Base-by-base conservation (phyloP, 2,329 filamentous ascomycete genomes). In the Colletotrichum chlorophyti region DNA sequence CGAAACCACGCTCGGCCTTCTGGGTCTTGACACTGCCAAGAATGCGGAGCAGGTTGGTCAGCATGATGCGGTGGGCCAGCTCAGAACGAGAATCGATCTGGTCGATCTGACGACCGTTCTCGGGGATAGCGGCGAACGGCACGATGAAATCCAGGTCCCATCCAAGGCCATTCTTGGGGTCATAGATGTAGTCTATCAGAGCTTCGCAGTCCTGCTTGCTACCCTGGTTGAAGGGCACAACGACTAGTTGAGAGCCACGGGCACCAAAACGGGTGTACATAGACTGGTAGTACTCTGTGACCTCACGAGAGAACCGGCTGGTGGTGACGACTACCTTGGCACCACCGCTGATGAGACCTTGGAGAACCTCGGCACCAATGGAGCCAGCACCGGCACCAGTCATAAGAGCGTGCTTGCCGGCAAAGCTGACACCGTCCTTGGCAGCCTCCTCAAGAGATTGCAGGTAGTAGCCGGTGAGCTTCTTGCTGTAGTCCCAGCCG, bases 401-500 rank as follows among this genome's bases (percentile, higher is more conserved):
- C 93, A 99, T 99, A 65, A 99, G 85, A 43, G 91, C 94, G 70
- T 98, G 91, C 83, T 97, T 98, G 78, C 91, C 92, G 72, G 93
- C 86, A 81, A 96, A 99, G 42, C 88, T 95, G 59, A 99, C 88
- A 74, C 95, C 95, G 53, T 86, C 83, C 69, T 88, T 90, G 64
- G 95, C 95, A 64, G 93, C 93, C 63, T 93, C 86, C 78, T 97
- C 93, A 27, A 99, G 79, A 62, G 92, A 93, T 72, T 97, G 92
- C 29, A 99, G 86, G 73, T 99, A 99, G 66, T 93, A 77, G 55
- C 91, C 91, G 21, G 95, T 98, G 57, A 99, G 85, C 81, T 96
- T 97, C 85, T 98, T 99, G 86, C 92, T 98, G 82, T 98, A 99
- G 71, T 98, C 93, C 95, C 95, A 99, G 61, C 94, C 94, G 69